phyloP scores from a whole-genome alignment of 2,329 filamentous ascomycete species.

The Neonectria magnoliae region DNA sequence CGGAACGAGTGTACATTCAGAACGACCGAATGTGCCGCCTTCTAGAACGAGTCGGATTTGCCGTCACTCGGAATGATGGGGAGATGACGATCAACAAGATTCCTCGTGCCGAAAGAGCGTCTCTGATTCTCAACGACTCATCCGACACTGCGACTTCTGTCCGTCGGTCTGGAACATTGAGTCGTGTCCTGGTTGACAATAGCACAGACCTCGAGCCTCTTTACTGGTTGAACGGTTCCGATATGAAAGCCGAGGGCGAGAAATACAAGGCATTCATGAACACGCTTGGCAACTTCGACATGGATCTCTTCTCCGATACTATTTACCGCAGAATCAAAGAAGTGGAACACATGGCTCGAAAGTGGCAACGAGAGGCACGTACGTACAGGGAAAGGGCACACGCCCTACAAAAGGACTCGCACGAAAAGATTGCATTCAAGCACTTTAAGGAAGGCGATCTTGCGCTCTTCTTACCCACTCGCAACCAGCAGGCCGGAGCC shows the following conservation, averaged over 20 bases:
- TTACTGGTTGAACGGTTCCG: slow-evolving; percentile 81
- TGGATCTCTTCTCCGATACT: slow-evolving; percentile 85
- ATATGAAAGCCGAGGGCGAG: slow-evolving; percentile 72
- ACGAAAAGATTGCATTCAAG: slow-evolving; percentile 95
- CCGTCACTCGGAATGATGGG: slow-evolving; percentile 77
- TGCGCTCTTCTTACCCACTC: slow-evolving; percentile 90
- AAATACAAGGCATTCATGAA: slow-evolving; percentile 81
- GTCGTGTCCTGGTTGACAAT: slow-evolving; percentile 64
- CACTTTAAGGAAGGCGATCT: slow-evolving; percentile 97
- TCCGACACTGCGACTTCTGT: slow-evolving; percentile 65
- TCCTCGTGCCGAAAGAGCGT: slow-evolving; percentile 65
- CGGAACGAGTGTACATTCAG: slow-evolving; percentile 82
- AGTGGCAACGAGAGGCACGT: slow-evolving; percentile 89
- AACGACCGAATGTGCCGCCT: slow-evolving; percentile 86
- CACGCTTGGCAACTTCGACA: slow-evolving; percentile 80
- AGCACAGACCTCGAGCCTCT: slow-evolving; percentile 77
- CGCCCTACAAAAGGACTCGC: slow-evolving; percentile 80
- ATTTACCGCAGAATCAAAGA: slow-evolving; percentile 92
- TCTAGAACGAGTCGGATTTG: slow-evolving; percentile 87
- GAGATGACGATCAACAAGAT: slow-evolving; percentile 80
- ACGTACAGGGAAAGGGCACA: slow-evolving; percentile 90
- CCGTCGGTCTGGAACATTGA: slow-evolving; percentile 63
- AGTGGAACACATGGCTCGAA: slow-evolving; percentile 90
- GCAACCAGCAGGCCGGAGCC: slow-evolving; percentile 91
- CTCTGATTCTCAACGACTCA: slow-evolving; percentile 67